Evolutionary conservation across 2,329 filamentous ascomycete species (phyloP).

Genomic region (Stagonosporopsis cucurbitacearum): DNA sequence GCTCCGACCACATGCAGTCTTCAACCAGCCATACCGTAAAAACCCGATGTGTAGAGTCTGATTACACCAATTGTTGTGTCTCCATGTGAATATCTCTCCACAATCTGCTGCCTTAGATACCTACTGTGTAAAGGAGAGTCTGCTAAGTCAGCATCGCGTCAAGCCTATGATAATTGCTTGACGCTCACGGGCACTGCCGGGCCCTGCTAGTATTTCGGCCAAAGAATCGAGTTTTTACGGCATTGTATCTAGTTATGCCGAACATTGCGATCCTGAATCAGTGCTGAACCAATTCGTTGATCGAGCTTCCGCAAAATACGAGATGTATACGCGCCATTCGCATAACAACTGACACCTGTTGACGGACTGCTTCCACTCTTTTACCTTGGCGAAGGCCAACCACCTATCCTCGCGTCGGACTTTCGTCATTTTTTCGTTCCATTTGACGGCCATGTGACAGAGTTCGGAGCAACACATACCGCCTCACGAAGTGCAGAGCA

Average conservation of each 20-base stretch:
- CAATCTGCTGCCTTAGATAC: too few relatives aligned
- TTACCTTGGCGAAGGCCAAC: constrained; percentile 1
- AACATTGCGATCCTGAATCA: neutral
- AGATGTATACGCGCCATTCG: neutral
- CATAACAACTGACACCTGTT: neutral
- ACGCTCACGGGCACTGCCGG: too few relatives aligned
- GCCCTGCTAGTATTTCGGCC: too few relatives aligned
- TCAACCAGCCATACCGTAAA: neutral
- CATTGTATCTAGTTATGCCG: neutral
- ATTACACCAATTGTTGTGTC: too few relatives aligned
- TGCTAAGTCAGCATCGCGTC: too few relatives aligned
- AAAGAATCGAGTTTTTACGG: too few relatives aligned
- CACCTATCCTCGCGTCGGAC: constrained; percentile 1
- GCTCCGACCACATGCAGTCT: neutral
- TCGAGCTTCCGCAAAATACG: neutral
- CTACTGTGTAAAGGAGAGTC: too few relatives aligned
- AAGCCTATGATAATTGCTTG: too few relatives aligned
- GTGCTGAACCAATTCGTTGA: neutral
- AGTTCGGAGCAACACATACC: neutral
- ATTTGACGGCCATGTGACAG: neutral
- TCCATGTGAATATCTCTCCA: too few relatives aligned
- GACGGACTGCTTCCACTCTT: neutral
- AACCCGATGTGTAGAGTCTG: too few relatives aligned
- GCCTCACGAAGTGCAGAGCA: neutral
- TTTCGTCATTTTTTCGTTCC: neutral